Evolutionary conservation across 192 early-diverging fungal genomes (phyloP).

Genomic region (Diversispora eburnea): DNA sequence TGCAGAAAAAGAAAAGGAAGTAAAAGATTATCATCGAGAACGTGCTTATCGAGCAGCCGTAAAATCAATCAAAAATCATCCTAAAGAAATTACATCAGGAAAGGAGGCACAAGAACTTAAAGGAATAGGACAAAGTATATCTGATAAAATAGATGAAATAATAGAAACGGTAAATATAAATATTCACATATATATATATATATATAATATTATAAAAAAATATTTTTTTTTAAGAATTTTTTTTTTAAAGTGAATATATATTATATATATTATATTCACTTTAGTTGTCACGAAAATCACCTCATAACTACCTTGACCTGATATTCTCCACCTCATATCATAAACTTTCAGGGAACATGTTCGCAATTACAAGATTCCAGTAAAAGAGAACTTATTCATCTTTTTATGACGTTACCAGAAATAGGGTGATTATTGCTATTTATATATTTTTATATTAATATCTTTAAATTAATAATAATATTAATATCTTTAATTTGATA

Average conservation of each 20-base stretch:
- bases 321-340: no score
- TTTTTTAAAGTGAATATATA: neutral
- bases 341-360: conserved; percentile 15
- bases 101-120: conserved; percentile 18
- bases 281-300: no score
- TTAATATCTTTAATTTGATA: neutral
- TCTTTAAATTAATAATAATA: neutral
- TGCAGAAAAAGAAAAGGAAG: conserved; percentile 3
- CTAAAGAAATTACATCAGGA: conserved; percentile 20
- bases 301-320: no score
- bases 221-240: neutral
- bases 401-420: conserved; percentile 1
- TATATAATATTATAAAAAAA: no score
- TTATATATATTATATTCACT: no score
- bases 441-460: conserved; percentile 6
- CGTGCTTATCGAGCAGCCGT: conserved; percentile 29
- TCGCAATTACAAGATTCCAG: neutral
- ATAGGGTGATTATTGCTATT: conserved; percentile 16
- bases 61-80: conserved; percentile 7
- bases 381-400: conserved; percentile 16
- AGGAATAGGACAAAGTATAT: conserved; percentile 24
- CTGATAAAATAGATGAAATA: conserved; percentile 27
- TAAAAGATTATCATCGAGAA: conserved; percentile 11
- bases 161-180: conserved; percentile 22
- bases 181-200: neutral